Conservation (phyloP, 345 rosid species). For the Raphanus raphanistrum region DNA sequence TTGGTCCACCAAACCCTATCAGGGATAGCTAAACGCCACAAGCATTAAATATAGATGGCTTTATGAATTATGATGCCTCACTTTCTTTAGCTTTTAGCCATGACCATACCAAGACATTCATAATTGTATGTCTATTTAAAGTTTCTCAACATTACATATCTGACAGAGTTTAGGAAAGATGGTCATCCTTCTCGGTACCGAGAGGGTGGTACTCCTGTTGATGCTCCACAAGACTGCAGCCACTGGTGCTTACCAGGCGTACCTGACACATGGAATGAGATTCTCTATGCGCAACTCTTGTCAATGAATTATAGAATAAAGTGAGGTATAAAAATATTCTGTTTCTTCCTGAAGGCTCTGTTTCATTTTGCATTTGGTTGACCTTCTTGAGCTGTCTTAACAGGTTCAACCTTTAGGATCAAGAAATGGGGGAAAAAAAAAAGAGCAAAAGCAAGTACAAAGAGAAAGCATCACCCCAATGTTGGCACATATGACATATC, state of each 20-base stretch:
- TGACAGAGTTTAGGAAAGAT: slow-evolving; percentile 69
- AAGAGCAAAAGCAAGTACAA: background rate
- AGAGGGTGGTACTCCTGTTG: slow-evolving; percentile 55
- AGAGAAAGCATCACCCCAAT: background rate
- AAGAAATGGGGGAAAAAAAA: background rate
- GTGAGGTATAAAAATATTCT: slow-evolving; percentile 21
- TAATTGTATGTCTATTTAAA: slow-evolving; percentile 23
- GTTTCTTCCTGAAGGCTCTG: slow-evolving; percentile 5
- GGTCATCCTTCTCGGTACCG: slow-evolving; percentile 79
- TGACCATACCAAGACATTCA: slow-evolving; percentile 3
- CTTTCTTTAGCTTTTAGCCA: background rate
- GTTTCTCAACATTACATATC: slow-evolving; percentile 63
- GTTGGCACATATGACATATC: background rate
- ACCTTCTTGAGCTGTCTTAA: background rate
- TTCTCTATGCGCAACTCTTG: slow-evolving; percentile 69
- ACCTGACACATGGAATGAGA: slow-evolving; percentile 86
- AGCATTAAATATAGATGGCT: slow-evolving; percentile 17
- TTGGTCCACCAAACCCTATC: slow-evolving; percentile 30
- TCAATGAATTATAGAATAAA: slow-evolving; percentile 46
- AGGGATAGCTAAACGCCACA: slow-evolving; percentile 9
- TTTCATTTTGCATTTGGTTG: background rate
- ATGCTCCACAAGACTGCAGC: slow-evolving; percentile 90
- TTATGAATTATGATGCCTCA: slow-evolving; percentile 29
- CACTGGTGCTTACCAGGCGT: slow-evolving; percentile 95
- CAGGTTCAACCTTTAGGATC: background rate